phyloP scores from a whole-genome alignment of 805 yeast species.

The Cyberlindnera mycetangii region DNA sequence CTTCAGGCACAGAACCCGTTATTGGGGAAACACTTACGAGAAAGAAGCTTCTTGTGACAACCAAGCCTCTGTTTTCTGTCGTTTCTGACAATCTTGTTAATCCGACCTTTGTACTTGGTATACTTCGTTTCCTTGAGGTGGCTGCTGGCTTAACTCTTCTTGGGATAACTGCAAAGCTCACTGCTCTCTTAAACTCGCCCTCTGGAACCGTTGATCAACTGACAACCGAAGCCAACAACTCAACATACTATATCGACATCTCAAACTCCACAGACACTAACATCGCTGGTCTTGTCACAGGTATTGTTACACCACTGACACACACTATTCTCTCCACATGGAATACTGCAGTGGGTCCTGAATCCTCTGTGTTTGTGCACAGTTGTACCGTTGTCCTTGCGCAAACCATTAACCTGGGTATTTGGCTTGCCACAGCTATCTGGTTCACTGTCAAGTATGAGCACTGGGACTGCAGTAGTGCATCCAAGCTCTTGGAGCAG shows the following conservation, averaged over 20 bases:
- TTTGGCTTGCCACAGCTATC: constrained; percentile 1
- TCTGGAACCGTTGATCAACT: not conserved
- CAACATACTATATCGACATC: not conserved
- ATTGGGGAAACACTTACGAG: not conserved
- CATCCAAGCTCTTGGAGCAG: not conserved
- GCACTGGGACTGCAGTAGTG: constrained; percentile 4
- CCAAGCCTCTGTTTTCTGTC: not conserved
- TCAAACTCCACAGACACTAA: constrained; percentile 2
- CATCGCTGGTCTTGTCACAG: constrained; percentile 2
- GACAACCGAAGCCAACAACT: not conserved
- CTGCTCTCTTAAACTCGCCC: not conserved
- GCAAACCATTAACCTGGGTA: not conserved
- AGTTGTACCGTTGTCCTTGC: not conserved
- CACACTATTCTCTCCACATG: not conserved
- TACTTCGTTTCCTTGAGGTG: not conserved
- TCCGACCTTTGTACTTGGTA: not conserved
- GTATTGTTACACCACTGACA: constrained; percentile 1
- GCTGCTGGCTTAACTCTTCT: not conserved
- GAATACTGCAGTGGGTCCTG: not conserved
- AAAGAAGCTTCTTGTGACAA: not conserved
- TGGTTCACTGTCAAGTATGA: constrained; percentile 3
- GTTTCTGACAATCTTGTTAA: not conserved
- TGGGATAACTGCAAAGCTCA: not conserved
- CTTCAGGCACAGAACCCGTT: not conserved
- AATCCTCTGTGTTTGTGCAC: not conserved